Evolutionary conservation across 2,329 filamentous ascomycete species (phyloP), one percentile per base, ranked within the genome.

Genomic region (Xylariaceae sp.): DNA sequence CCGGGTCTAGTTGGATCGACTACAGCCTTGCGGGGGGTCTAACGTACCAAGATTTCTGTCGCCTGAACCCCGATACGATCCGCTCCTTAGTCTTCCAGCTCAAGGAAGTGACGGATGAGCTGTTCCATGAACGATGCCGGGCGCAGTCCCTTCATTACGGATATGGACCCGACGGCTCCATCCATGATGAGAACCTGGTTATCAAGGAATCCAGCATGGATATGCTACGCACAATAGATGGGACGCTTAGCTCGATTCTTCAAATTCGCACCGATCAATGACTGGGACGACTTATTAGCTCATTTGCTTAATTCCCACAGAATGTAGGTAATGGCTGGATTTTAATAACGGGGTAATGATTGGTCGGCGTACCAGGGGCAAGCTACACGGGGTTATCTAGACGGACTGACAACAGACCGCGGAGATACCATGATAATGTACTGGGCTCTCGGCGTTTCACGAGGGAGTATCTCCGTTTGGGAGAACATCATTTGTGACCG

Each of bases 1-100:
- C 63, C 40, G 55, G 49, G 10, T 59, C 59, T 2, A 59, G 65
- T 16, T 65, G 62, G 63, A 55, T 62, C 7, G 58, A 66, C 10
- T 49, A 56, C 29, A 57, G 59, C 32, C 30, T 52, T 10, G 46
- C 45, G 2, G 55, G 57, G 1, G 59, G 60, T 5, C 42, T 65
- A 19, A 61, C 61, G 0, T 60, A 61, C 29, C 47, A 51, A 15
- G 60, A 63, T 39, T 63, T 67, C 53, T 61, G 59, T 29, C 51
- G 44, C 8, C 46, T 66, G 9, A 61, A 65, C 39, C 54, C 59
- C 8, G 58, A 59, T 22, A 60, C 61, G 2, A 60, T 67, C 15
- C 55, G 58, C 8, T 66, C 63, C 2, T 47, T 65, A 12, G 57
- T 44, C 13, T 26, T 58, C 6, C 60, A 62, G 22, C 58, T 68